phyloP scores from a whole-genome alignment of 352 stramenopile species.

The Phytopythium ostracodes region DNA sequence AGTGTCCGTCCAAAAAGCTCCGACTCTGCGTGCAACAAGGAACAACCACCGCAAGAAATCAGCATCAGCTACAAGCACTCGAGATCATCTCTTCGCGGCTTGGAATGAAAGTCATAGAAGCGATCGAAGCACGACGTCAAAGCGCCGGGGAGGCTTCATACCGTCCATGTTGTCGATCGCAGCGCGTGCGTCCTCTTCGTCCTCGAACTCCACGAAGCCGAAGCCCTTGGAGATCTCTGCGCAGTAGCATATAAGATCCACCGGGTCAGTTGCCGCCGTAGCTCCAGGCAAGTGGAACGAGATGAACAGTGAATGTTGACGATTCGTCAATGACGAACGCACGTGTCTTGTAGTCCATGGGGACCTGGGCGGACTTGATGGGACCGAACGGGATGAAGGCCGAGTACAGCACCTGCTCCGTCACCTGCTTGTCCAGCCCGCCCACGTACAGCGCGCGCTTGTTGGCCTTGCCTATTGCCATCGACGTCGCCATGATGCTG shows the following conservation, averaged over 20 bases:
- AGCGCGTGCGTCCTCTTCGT: slow-evolving; percentile 82
- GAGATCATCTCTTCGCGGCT: background rate
- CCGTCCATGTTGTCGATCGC: slow-evolving; percentile 97
- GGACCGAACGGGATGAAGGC: slow-evolving; percentile 83
- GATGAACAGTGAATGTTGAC: too few species aligned
- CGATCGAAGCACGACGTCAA: background rate
- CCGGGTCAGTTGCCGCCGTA: background rate
- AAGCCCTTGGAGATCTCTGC: slow-evolving; percentile 87
- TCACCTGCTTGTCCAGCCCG: slow-evolving; percentile 87
- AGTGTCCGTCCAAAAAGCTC: slow-evolving; percentile 92
- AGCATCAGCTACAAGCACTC: background rate
- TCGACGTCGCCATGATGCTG: background rate
- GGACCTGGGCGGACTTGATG: slow-evolving; percentile 78
- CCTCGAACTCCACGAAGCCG: slow-evolving; percentile 93
- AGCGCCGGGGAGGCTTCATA: slow-evolving; percentile 8
- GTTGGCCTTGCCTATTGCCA: slow-evolving; percentile 29
- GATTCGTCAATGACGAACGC: too few species aligned
- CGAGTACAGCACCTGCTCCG: slow-evolving; percentile 81
- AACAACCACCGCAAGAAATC: background rate
- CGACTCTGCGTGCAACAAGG: slow-evolving; percentile 40
- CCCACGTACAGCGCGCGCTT: slow-evolving; percentile 89
- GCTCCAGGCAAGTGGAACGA: too few species aligned
- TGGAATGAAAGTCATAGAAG: background rate
- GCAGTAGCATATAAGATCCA: background rate
- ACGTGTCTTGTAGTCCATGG: slow-evolving; percentile 66